These are phyloP conservation scores for Aspergillus sclerotialis DNA, from an alignment of 2,329 filamentous ascomycete species.

Conservation along the genomic window DNA sequence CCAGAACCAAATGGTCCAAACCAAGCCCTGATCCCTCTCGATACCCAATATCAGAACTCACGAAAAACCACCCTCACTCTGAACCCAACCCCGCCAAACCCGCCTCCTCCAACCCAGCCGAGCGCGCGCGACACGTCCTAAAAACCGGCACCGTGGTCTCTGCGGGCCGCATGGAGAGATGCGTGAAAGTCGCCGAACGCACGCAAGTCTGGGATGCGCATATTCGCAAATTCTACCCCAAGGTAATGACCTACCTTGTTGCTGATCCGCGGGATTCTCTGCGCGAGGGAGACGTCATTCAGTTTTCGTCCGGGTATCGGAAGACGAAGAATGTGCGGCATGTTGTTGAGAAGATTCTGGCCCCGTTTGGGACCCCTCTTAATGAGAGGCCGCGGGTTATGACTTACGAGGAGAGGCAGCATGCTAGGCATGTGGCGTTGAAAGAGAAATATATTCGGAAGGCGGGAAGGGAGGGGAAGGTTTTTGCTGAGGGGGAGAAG, in stretches of 20 bases:
- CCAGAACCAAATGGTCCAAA: no score
- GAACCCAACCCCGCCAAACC: neutral
- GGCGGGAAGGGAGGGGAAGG: no score
- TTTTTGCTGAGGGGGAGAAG: no score
- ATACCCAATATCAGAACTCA: no score
- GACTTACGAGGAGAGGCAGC: constrained; percentile 29
- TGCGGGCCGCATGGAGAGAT: constrained; percentile 36
- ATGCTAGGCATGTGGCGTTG: no score
- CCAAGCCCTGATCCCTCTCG: no score
- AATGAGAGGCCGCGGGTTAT: constrained; percentile 30
- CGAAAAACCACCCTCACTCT: constrained; percentile 2
- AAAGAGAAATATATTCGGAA: no score
- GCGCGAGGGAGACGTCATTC: constrained; percentile 38
- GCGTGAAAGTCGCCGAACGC: constrained; percentile 30
- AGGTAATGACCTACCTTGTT: constrained; percentile 27
- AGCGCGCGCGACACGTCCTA: constrained; percentile 25
- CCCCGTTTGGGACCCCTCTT: constrained; percentile 31
- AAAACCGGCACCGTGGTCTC: constrained; percentile 35
- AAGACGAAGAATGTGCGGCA: constrained; percentile 33
- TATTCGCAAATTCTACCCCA: constrained; percentile 32
- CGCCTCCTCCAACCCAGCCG: constrained; percentile 5
- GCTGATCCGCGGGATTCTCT: constrained; percentile 35
- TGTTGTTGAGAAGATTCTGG: constrained; percentile 37
- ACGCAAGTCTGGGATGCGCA: constrained; percentile 29
- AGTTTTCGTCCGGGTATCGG: constrained; percentile 35